Evolutionary conservation across 805 yeast genomes (phyloP), one percentile per base, ranked within the genome.

Genomic region (Pichia membranifaciens): DNA sequence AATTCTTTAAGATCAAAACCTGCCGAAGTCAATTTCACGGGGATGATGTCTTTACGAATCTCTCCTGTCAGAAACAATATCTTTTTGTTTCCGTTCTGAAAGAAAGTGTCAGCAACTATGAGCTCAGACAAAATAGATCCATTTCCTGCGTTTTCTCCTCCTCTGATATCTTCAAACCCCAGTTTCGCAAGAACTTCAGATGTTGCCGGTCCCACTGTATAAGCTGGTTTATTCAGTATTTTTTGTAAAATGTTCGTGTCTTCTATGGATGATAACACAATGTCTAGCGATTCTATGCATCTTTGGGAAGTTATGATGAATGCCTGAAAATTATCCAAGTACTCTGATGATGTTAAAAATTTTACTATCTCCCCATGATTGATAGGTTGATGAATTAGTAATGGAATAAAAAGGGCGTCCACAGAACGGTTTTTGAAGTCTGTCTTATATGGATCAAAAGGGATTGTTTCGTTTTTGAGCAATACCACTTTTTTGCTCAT

Each of bases 191-290:
- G 62, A 16, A 84, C 78, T 15, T 69, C 68, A 17, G 74, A 75
- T 0, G 98, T 91, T 0, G 96, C 89, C 1, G 96, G 96, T 0
- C 98, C 98, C 5, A 91, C 96, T 0, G 96, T 87, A 58, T 81
- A 91, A 0, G 84, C 82, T 0, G 81, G 76, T 55, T 79, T 80
- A 1, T 81, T 66, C 0, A 42, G 45, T 15, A 60, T 41, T 23
- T 33, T 21, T 5, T 35, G 42, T 45, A 50, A 54, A 15, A 41
- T 33, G 7, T 38, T 45, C 15, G 51, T 54, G 6, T 40, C 35
- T 33, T 44, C 43, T n/a, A 70, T 54, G 10, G 49, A 48, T 0
- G 54, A 51, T 5, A 82, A 65, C 13, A 76, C 61, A 34, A 69
- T 68, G 51, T 76, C 76, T 12, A 88, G 64, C 5, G 87, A 82